Base-by-base conservation (phyloP, 2,329 filamentous ascomycete species). In the Neofusicoccum parvum region DNA sequence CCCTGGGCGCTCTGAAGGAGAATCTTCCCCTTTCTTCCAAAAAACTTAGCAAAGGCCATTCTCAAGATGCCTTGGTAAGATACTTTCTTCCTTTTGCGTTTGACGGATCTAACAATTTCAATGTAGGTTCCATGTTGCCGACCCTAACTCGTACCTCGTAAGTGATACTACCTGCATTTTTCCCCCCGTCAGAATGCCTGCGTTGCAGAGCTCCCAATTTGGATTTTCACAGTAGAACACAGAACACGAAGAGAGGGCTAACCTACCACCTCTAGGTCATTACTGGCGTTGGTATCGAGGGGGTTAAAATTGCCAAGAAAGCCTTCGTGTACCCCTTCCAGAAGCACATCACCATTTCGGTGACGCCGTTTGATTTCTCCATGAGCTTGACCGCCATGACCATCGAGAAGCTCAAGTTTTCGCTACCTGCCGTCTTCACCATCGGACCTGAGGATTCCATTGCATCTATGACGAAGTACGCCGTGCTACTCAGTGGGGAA, bases 351-450 rank as follows among this genome's bases (percentile, higher is more conserved):
- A 80, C 78, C 62, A 79, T 81, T 67, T 86, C 83, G 68, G 88
- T 91, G 72, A 89, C 89, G 69, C 90, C 90, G 0, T 91, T 92
- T 73, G 92, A 96, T 78, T 94, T 95, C 78, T 87, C 86, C 66
- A 91, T 96, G 84, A 88, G 88, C 65, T 81, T 96, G 1, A 91
- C 94, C 74, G 92, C 92, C 65, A 96, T 96, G 92, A 96, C 92
- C 17, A 87, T 89, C 71, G 92, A 96, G 80, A 96, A 96, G 77
- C 84, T 95, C 3, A 90, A 94, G 69, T 94, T 95, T 75, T 84
- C 88, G 5, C 85, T 95, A 0, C 92, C 92, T 2, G 91, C 92
- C 11, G 91, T 95, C 68, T 95, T 95, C 79, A 95, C 92, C 43
- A 90, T 95, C 67, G 92, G 92, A 14, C 92, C 92, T 0, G 88